Percentiles rank a stretch among this genome's conserved stretches.
Evolutionary conservation across 208 protist species (phyloP).

Genomic region (Leishmania mexicana): DNA sequence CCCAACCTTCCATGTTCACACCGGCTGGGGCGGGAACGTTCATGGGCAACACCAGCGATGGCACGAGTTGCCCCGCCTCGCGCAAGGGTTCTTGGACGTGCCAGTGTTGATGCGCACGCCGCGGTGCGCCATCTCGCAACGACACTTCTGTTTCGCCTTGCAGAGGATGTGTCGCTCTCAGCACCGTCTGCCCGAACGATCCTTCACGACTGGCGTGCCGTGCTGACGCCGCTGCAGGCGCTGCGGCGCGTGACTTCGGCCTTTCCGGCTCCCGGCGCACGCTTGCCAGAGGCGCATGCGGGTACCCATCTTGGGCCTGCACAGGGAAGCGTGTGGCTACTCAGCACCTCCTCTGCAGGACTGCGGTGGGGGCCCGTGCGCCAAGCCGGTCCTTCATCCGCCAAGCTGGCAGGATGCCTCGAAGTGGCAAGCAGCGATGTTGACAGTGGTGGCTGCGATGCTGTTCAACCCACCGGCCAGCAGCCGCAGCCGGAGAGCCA

Average conservation of each 20-base stretch:
- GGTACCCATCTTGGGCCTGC: not conserved
- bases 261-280: not conserved
- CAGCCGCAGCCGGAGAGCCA: not conserved
- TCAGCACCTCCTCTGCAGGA: conserved; percentile 4
- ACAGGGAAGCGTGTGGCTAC: not conserved
- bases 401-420: not conserved
- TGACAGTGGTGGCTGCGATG: not conserved
- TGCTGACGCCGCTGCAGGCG: conserved; percentile 13
- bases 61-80: not conserved
- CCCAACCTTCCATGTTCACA: not conserved
- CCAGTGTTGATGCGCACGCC: not conserved
- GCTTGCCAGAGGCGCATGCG: not conserved
- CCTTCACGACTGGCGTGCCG: conserved; percentile 5
- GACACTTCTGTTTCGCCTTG: conserved; percentile 3
- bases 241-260: not conserved
- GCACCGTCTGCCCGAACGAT: not conserved
- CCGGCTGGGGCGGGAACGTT: not conserved
- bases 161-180: not conserved
- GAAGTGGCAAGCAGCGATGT: not conserved
- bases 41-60: not conserved
- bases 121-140: conserved; percentile 10
- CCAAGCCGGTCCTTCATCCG: not conserved
- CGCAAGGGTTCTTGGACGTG: not conserved
- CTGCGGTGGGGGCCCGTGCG: not conserved
- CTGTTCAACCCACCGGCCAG: no score